Evolutionary conservation across 441 rosid genomes (phyloP), one percentile per base, ranked within the genome.

Genomic region (Erodium trifolium): DNA sequence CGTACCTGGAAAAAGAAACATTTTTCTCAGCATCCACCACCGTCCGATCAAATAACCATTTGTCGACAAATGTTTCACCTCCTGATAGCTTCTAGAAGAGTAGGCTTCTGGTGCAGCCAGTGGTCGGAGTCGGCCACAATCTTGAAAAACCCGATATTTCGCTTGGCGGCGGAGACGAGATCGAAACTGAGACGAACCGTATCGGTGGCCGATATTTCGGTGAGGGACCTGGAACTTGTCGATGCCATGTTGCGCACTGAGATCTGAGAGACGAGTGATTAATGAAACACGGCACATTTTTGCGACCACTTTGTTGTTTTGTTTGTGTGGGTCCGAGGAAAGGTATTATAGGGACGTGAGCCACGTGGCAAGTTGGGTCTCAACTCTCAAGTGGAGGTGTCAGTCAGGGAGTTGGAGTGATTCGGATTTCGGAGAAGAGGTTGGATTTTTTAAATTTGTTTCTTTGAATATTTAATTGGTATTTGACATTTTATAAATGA

Each of bases 101-200:
- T 78, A 3, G 80, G 68, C 67, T 69, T 79, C 63, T 82, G 85
- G 67, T 87, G 96, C 27, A 93, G 85, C 96, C 97, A 89, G 8
- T 73, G 85, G 34, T 31, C 34, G 19, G 82, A 86, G 72, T 83
- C 88, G 19, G 77, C 67, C 2, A 86, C 89, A 4, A 80, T 74
- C 67, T 89, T 89, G 73, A 93, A 78, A 71, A 93, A 82, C 67
- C 77, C 80, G 29, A 87, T 68, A 78, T 75, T 85, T 47, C 87
- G 77, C 69, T 88, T 83, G 0, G 91, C 89, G 10, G 90, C 96
- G 41, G 93, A 81, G 0, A 89, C 91, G 23, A 90, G 86, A 82
- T 93, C 94, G 69, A 83, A 64, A 27, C 86, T 68, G 53, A 86
- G 41, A 53, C 80, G 84, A 4, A 83, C 51, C 49, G 86, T 71